These are phyloP conservation scores for Trichoderma gracile DNA, from an alignment of 2,329 filamentous ascomycete genomes.

Conservation along the genomic window DNA sequence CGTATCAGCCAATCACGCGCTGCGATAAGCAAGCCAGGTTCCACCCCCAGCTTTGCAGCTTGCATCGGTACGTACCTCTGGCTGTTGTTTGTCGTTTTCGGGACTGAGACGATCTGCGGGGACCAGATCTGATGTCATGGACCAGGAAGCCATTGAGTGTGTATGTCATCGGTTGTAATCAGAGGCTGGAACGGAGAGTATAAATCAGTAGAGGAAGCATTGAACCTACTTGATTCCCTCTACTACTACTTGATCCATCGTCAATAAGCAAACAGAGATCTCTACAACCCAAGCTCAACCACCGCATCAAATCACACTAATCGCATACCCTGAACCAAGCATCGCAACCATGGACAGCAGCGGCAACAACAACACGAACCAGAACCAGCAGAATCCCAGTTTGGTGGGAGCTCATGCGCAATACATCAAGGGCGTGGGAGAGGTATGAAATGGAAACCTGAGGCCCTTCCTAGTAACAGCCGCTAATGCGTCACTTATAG, in stretches of 20 bases:
- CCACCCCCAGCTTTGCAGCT: background rate
- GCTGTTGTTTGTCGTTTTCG: background rate
- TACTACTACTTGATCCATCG: background rate
- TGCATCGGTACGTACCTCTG: slow-evolving; percentile 15
- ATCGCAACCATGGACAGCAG: slow-evolving; percentile 33
- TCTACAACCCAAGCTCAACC: background rate
- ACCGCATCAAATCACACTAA: background rate
- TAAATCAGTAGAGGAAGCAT: background rate
- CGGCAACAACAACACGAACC: slow-evolving; percentile 33
- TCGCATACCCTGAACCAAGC: slow-evolving; percentile 5
- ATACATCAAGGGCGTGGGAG: slow-evolving; percentile 67
- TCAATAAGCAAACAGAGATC: background rate
- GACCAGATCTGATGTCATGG: slow-evolving; percentile 25
- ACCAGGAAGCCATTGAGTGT: slow-evolving; percentile 26
- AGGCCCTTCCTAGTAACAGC: too few relatives aligned
- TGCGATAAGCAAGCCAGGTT: background rate
- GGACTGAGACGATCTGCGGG: slow-evolving; percentile 11
- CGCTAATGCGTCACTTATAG: slow-evolving; percentile 38
- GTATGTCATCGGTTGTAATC: slow-evolving; percentile 26
- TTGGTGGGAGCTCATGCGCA: slow-evolving; percentile 65
- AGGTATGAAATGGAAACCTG: too few relatives aligned
- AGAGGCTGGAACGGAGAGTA: background rate
- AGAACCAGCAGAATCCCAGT: slow-evolving; percentile 50
- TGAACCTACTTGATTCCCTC: background rate
- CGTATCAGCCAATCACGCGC: slow-evolving; percentile 27